Percentiles rank a stretch among this genome's conserved stretches.
phyloP scores from a whole-genome alignment of 129 eudicot species.

The Centrapalus pauciflorus region DNA sequence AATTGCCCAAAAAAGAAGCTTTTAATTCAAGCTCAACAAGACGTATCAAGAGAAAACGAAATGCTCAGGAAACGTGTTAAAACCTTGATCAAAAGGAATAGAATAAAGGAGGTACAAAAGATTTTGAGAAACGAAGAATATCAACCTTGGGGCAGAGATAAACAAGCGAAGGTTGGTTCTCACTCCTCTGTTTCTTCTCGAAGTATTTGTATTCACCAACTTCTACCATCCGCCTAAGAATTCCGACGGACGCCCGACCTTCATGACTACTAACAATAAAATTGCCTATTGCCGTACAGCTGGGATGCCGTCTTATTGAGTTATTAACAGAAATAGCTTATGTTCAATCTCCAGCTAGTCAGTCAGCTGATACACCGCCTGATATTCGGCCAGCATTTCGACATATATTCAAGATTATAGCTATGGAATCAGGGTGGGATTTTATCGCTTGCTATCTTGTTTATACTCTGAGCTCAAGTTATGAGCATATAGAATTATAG shows the following conservation, averaged over 20 bases:
- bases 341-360: conserved; percentile 71
- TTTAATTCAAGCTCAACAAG: conserved; percentile 39
- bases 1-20: conserved; percentile 29
- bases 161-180: conserved; percentile 78
- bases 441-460: conserved; percentile 1
- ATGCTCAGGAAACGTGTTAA: conserved; percentile 68
- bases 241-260: background rate
- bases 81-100: conserved; percentile 62
- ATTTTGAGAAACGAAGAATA: conserved; percentile 58
- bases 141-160: conserved; percentile 72
- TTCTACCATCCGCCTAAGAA: background rate
- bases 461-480: conserved; percentile 28
- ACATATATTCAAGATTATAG: conserved; percentile 53
- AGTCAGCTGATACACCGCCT: conserved; percentile 81
- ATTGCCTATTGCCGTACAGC: conserved; percentile 43
- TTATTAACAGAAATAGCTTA: conserved; percentile 80
- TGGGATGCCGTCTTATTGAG: conserved; percentile 90
- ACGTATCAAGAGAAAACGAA: conserved; percentile 40
- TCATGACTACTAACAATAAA: conserved; percentile 12
- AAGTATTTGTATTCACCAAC: background rate
- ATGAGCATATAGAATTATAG: background rate
- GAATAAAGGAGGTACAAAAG: conserved; percentile 63
- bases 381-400: conserved; percentile 95
- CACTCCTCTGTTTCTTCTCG: conserved; percentile 3
- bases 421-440: conserved; percentile 67